phyloP scores from a whole-genome alignment of 176 grass and related monocot genomes.

The Hyparrhenia diplandra region DNA sequence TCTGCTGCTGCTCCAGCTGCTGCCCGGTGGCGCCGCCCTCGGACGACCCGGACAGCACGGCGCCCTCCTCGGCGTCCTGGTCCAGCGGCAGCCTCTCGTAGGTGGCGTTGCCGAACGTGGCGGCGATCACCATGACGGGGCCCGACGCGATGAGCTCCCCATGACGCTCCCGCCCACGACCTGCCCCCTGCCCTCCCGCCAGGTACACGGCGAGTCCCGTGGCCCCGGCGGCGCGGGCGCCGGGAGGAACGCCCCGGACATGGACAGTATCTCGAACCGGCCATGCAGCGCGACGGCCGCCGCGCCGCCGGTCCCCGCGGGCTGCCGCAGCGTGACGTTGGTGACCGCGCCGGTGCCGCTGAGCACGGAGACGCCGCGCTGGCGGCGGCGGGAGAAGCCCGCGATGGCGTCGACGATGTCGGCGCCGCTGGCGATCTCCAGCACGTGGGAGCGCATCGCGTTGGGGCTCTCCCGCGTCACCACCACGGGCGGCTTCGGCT shows the following conservation, averaged over 20 bases:
- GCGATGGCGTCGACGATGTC: constrained; percentile 85
- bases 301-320: constrained; percentile 22
- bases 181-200: constrained; percentile 75
- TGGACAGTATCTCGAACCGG: constrained; percentile 72
- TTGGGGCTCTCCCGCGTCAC: constrained; percentile 79
- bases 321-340: constrained; percentile 75
- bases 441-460: constrained; percentile 86
- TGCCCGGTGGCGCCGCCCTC: constrained; percentile 32
- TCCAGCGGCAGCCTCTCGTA: constrained; percentile 82
- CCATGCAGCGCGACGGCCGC: constrained; percentile 58
- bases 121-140: constrained; percentile 91
- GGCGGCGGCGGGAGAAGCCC: constrained; percentile 65
- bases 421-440: constrained; percentile 85
- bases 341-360: constrained; percentile 80
- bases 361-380: constrained; percentile 78
- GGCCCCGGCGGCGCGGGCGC: constrained; percentile 57
- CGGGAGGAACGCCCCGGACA: constrained; percentile 85
- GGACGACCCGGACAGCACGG: constrained; percentile 43
- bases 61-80: constrained; percentile 48
- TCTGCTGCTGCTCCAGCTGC: constrained; percentile 40
- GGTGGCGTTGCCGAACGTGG: constrained; percentile 83
- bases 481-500: constrained; percentile 79
- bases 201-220: constrained; percentile 84
- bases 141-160: constrained; percentile 73
- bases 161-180: constrained; percentile 80